These are phyloP conservation scores for Debaryomyces sp. DNA, from an alignment of 1,139 yeast genomes.

Conservation along the genomic window DNA sequence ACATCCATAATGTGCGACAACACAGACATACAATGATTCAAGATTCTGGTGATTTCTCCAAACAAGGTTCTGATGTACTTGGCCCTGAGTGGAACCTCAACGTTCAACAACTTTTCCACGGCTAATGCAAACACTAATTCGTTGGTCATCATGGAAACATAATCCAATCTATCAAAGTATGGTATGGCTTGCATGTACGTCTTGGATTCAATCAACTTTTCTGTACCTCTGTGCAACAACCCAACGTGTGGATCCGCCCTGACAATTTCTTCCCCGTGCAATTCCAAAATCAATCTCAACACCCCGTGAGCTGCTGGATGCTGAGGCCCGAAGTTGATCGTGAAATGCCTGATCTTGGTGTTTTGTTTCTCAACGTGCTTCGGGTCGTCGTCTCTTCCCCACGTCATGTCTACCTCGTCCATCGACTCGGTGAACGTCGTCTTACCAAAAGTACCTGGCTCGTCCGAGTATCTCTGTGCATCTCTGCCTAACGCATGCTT, in stretches of 20 bases:
- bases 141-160: slow-evolving; percentile 92
- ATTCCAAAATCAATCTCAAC: slow-evolving; percentile 79
- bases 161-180: slow-evolving; percentile 85
- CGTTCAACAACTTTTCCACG: slow-evolving; percentile 80
- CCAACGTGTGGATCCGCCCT: slow-evolving; percentile 92
- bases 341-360: slow-evolving; percentile 78
- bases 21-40: slow-evolving; percentile 87
- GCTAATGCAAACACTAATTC: slow-evolving; percentile 86
- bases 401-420: slow-evolving; percentile 52
- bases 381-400: slow-evolving; percentile 51
- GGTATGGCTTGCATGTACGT: slow-evolving; percentile 88
- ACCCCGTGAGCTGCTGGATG: slow-evolving; percentile 97
- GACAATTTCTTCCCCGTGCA: slow-evolving; percentile 86
- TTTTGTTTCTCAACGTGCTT: slow-evolving; percentile 47
- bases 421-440: slow-evolving; percentile 49
- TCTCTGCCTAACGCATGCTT: slow-evolving; percentile 41
- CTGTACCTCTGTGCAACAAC: slow-evolving; percentile 85
- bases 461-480: slow-evolving; percentile 38
- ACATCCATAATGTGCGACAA: slow-evolving; percentile 93
- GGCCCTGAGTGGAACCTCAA: slow-evolving; percentile 84
- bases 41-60: slow-evolving; percentile 83
- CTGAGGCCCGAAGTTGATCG: slow-evolving; percentile 90
- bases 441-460: slow-evolving; percentile 39
- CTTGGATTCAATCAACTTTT: slow-evolving; percentile 81
- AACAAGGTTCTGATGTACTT: slow-evolving; percentile 84